A percentile compares a stretch with the other conserved stretches of the same genome.
Conservation (phyloP, 2,329 filamentous ascomycete genomes). For the Pyrenochaeta sp. region DNA sequence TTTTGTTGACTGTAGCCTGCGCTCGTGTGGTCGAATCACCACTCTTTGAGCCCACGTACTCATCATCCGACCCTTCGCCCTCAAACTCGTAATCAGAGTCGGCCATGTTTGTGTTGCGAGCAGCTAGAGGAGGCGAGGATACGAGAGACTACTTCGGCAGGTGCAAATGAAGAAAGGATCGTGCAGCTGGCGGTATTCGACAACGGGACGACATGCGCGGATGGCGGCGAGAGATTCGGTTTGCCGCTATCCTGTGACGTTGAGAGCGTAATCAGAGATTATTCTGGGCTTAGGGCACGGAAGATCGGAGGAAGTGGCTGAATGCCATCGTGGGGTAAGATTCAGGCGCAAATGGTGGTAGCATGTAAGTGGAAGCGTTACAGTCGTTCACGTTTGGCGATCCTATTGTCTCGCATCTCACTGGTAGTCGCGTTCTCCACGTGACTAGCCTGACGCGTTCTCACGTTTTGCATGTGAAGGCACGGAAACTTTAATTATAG, state of each 20-base stretch:
- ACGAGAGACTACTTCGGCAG: too few species aligned
- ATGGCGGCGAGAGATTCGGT: too few species aligned
- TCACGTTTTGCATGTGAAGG: slow-evolving; percentile 29
- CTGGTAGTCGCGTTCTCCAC: slow-evolving; percentile 19
- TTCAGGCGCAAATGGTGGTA: too few species aligned
- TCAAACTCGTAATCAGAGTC: slow-evolving; percentile 78
- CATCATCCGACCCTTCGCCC: slow-evolving; percentile 69
- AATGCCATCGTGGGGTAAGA: too few species aligned
- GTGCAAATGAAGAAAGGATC: too few species aligned
- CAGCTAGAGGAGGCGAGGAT: too few species aligned
- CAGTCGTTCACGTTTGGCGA: slow-evolving; percentile 11
- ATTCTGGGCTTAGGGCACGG: too few species aligned
- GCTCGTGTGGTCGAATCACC: slow-evolving; percentile 32
- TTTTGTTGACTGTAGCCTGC: slow-evolving; percentile 27
- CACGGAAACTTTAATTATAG: background rate
- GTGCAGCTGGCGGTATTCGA: too few species aligned
- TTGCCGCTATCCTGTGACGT: too few species aligned
- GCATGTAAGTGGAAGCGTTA: slow-evolving; percentile 8
- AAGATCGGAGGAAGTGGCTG: too few species aligned
- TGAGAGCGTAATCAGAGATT: too few species aligned
- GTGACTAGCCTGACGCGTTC: slow-evolving; percentile 27
- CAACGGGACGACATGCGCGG: too few species aligned
- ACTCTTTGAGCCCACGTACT: slow-evolving; percentile 57
- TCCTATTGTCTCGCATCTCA: slow-evolving; percentile 6
- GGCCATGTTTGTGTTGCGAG: slow-evolving; percentile 61